phyloP scores from a whole-genome alignment of 345 rosid species.

The Fremontodendron californicum region DNA sequence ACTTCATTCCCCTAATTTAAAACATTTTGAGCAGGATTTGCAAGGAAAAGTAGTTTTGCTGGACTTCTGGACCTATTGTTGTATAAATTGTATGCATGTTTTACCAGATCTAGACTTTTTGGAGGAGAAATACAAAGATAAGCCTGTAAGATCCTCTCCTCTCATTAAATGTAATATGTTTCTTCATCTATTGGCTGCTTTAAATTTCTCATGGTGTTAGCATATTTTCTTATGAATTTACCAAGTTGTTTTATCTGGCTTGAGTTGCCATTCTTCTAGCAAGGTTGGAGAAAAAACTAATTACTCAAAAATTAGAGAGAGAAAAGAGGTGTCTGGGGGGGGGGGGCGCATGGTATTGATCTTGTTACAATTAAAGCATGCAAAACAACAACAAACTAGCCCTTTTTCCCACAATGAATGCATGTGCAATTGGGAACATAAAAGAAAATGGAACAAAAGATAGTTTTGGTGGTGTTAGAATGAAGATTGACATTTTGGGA shows the following conservation, averaged over 20 bases:
- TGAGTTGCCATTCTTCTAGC: neutral
- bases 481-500: neutral
- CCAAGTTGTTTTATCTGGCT: neutral
- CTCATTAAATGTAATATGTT: neutral
- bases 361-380: neutral
- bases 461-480: neutral
- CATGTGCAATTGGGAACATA: neutral
- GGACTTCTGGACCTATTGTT: slow-evolving; percentile 98
- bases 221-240: neutral
- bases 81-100: slow-evolving; percentile 94
- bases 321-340: neutral
- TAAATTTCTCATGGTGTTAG: neutral
- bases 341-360: neutral
- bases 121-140: slow-evolving; percentile 86
- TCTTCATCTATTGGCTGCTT: neutral
- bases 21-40: slow-evolving; percentile 56
- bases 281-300: neutral
- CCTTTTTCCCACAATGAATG: too few species aligned
- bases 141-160: slow-evolving; percentile 53
- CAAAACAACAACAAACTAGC: neutral
- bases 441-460: neutral
- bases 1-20: neutral
- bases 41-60: slow-evolving; percentile 89
- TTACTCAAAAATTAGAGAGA: neutral
- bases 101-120: slow-evolving; percentile 80